phyloP scores from a whole-genome alignment of 306 rosid species.

The Betula pendula region DNA sequence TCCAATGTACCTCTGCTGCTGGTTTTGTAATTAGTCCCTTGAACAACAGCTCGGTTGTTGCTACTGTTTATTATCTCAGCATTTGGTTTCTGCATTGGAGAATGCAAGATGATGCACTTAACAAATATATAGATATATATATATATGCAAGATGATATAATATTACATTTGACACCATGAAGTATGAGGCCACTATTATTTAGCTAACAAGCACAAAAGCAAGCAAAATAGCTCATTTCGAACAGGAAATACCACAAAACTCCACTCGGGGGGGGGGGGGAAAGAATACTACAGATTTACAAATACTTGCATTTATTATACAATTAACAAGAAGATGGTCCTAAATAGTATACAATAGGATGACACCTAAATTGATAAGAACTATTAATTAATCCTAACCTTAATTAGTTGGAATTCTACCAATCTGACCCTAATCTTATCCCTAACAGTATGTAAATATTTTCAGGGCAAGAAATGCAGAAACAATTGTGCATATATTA shows the following conservation, averaged over 20 bases:
- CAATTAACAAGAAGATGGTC: too few relatives aligned
- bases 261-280: too few relatives aligned
- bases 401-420: too few relatives aligned
- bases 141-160: background rate
- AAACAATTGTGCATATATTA: background rate
- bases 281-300: too few relatives aligned
- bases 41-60: constrained; percentile 30
- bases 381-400: too few relatives aligned
- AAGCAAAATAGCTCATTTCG: too few relatives aligned
- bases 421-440: too few relatives aligned
- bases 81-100: constrained; percentile 57
- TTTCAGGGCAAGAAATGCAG: background rate
- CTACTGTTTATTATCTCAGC: constrained; percentile 33
- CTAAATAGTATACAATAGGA: too few relatives aligned
- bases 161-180: background rate
- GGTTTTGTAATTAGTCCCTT: constrained; percentile 34
- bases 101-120: background rate
- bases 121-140: too few relatives aligned
- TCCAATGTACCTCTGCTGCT: constrained; percentile 31
- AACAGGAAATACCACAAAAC: too few relatives aligned
- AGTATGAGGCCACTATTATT: background rate
- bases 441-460: background rate
- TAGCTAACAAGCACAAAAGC: background rate
- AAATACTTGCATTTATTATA: too few relatives aligned
- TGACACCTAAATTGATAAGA: too few relatives aligned